Percentiles rank a stretch among this genome's conserved stretches.
phyloP scores from a whole-genome alignment of 2,329 filamentous ascomycete species.

The Fusarium sp. region DNA sequence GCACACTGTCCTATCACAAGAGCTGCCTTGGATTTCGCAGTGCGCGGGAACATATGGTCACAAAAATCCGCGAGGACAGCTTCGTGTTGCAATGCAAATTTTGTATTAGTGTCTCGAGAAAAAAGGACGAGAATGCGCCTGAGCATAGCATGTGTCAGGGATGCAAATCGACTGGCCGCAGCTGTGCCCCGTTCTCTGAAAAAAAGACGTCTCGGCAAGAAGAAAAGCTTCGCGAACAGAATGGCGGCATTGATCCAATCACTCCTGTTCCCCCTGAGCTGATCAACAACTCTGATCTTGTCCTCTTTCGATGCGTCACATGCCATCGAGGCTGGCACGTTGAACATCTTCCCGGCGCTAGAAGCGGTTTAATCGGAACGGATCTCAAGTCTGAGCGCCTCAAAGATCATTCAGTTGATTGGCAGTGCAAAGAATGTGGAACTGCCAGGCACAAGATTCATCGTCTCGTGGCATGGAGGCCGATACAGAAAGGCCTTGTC shows the following conservation, averaged over 20 bases:
- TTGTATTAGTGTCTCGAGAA: slow-evolving; percentile 74
- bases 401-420: slow-evolving; percentile 76
- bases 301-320: slow-evolving; percentile 82
- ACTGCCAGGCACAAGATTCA: slow-evolving; percentile 73
- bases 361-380: slow-evolving; percentile 46
- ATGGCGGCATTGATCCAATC: slow-evolving; percentile 80
- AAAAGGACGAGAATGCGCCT: slow-evolving; percentile 76
- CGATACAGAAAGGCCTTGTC: slow-evolving; percentile 51
- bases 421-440: slow-evolving; percentile 82
- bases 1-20: slow-evolving; percentile 84
- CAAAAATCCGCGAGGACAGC: slow-evolving; percentile 77
- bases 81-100: slow-evolving; percentile 92
- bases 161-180: slow-evolving; percentile 70
- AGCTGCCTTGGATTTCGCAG: slow-evolving; percentile 79
- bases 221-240: slow-evolving; percentile 81
- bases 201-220: slow-evolving; percentile 81
- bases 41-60: slow-evolving; percentile 84
- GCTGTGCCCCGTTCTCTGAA: slow-evolving; percentile 79
- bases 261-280: slow-evolving; percentile 67
- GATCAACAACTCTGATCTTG: slow-evolving; percentile 77
- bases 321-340: slow-evolving; percentile 86
- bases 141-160: slow-evolving; percentile 74
- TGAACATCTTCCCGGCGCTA: slow-evolving; percentile 74
- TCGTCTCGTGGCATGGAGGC: slow-evolving; percentile 88
- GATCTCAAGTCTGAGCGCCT: slow-evolving; percentile 62